Percentiles rank a stretch among this genome's conserved stretches.
Evolutionary conservation across 2,329 filamentous ascomycete genomes (phyloP).

Genomic region (Claviceps digitariae): DNA sequence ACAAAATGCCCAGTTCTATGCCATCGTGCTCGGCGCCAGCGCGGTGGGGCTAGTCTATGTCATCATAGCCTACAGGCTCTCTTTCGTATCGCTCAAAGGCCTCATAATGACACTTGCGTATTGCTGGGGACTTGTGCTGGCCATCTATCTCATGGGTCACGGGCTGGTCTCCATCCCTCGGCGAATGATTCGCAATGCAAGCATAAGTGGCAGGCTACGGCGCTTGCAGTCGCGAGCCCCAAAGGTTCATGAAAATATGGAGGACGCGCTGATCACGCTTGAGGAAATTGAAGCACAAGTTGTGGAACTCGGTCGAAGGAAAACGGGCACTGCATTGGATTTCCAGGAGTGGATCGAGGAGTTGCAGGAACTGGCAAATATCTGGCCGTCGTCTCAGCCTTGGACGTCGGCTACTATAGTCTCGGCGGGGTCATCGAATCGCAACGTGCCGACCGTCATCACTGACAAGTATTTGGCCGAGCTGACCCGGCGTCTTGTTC

Average conservation of each 20-base stretch:
- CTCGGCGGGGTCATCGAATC: conserved; percentile 29
- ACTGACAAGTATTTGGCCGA: conserved; percentile 90
- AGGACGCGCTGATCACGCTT: conserved; percentile 66
- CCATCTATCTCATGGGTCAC: conserved; percentile 96
- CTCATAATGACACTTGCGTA: conserved; percentile 90
- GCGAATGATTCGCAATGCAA: conserved; percentile 65
- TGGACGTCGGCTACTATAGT: conserved; percentile 25
- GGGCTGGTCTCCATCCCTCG: conserved; percentile 85
- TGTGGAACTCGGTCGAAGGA: conserved; percentile 62
- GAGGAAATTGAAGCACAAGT: conserved; percentile 76
- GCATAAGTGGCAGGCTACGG: conserved; percentile 58
- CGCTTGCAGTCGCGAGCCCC: conserved; percentile 69
- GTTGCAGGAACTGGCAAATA: conserved; percentile 60
- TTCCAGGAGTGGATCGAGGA: conserved; percentile 96
- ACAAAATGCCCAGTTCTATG: conserved; percentile 78
- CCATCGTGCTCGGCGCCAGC: conserved; percentile 59
- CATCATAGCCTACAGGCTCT: conserved; percentile 62
- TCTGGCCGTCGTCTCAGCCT: conserved; percentile 45
- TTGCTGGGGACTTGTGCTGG: conserved; percentile 79
- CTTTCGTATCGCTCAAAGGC: conserved; percentile 60
- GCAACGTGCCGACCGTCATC: conserved; percentile 62
- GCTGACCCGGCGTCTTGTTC: conserved; percentile 65
- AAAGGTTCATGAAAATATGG: conserved; percentile 71
- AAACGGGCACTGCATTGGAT: conserved; percentile 59
- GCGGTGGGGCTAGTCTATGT: conserved; percentile 69